Conservation (phyloP, 2,329 filamentous ascomycete genomes). For the Ceratocystis smalleyi region DNA sequence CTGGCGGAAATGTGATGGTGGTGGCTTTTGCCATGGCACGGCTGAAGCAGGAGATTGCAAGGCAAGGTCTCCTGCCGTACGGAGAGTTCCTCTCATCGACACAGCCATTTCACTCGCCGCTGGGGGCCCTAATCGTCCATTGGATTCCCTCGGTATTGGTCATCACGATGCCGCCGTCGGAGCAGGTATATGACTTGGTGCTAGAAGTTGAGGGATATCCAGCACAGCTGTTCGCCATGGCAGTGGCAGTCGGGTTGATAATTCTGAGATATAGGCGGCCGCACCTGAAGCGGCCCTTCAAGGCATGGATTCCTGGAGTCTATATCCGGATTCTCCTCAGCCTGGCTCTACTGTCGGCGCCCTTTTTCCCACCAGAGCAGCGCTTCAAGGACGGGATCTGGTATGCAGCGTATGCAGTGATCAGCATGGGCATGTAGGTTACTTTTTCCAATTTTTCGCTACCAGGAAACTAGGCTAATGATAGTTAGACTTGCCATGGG, state of each 20-base stretch:
- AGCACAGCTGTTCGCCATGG: slow-evolving; percentile 43
- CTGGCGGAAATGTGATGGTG: slow-evolving; percentile 57
- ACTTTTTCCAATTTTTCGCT: not conserved
- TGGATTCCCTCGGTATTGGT: slow-evolving; percentile 53
- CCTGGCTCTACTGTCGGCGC: slow-evolving; percentile 40
- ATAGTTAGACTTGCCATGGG: slow-evolving; percentile 38
- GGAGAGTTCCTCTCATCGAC: slow-evolving; percentile 46
- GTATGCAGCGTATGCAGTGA: slow-evolving; percentile 39
- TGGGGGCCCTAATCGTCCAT: slow-evolving; percentile 53
- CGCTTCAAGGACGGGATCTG: slow-evolving; percentile 31
- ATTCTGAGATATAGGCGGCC: slow-evolving; percentile 45
- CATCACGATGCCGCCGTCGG: slow-evolving; percentile 47
- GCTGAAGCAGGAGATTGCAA: slow-evolving; percentile 56
- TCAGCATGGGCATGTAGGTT: slow-evolving; percentile 38
- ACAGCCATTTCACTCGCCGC: slow-evolving; percentile 48
- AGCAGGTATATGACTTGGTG: slow-evolving; percentile 56
- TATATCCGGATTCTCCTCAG: slow-evolving; percentile 39
- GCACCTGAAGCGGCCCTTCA: slow-evolving; percentile 47
- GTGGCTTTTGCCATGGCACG: slow-evolving; percentile 54
- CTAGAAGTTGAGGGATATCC: slow-evolving; percentile 57
- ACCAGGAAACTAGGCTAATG: not conserved
- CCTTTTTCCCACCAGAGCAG: slow-evolving; percentile 44
- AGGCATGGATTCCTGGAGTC: slow-evolving; percentile 46
- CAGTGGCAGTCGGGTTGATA: slow-evolving; percentile 41
- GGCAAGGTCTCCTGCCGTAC: slow-evolving; percentile 55